Conservation (phyloP, 75 land plant species). For the Isoetes taiwanensis region DNA sequence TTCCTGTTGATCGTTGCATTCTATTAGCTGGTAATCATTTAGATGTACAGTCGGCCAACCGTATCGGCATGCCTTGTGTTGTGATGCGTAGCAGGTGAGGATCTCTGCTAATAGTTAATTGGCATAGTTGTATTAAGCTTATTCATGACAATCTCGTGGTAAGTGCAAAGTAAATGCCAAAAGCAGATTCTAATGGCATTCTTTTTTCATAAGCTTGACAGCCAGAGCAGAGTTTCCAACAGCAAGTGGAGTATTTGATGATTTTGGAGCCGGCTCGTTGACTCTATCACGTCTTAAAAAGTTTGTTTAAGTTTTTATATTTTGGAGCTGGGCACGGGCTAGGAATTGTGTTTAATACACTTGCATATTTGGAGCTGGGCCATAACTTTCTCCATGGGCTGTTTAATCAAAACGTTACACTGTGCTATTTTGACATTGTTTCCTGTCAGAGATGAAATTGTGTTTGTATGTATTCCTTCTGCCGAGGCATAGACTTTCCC, state of each 20-base stretch:
- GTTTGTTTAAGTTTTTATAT: too few species aligned
- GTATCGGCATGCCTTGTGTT: conserved; percentile 83
- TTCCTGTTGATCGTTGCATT: conserved; percentile 46
- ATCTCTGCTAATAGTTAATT: background rate
- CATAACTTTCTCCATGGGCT: too few species aligned
- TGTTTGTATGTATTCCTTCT: too few species aligned
- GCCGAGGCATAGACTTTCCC: too few species aligned
- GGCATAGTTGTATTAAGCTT: background rate
- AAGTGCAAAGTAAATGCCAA: background rate
- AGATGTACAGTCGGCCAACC: conserved; percentile 55
- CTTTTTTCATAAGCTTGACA: conserved; percentile 17
- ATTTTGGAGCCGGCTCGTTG: conserved; percentile 67
- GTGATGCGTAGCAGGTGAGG: conserved; percentile 74
- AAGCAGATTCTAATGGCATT: background rate
- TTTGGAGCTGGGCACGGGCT: too few species aligned
- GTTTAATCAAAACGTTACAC: too few species aligned
- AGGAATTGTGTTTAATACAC: too few species aligned
- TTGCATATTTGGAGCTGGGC: too few species aligned
- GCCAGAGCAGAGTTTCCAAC: conserved; percentile 75
- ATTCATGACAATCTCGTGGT: background rate
- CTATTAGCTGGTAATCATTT: conserved; percentile 65
- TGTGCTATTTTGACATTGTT: too few species aligned
- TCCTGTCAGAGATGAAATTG: too few species aligned
- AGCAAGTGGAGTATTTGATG: conserved; percentile 62
- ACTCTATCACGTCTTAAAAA: conserved; percentile 41